Conservation (phyloP, 768 basidiomycete genomes). For the Hirschioporus abietinus region DNA sequence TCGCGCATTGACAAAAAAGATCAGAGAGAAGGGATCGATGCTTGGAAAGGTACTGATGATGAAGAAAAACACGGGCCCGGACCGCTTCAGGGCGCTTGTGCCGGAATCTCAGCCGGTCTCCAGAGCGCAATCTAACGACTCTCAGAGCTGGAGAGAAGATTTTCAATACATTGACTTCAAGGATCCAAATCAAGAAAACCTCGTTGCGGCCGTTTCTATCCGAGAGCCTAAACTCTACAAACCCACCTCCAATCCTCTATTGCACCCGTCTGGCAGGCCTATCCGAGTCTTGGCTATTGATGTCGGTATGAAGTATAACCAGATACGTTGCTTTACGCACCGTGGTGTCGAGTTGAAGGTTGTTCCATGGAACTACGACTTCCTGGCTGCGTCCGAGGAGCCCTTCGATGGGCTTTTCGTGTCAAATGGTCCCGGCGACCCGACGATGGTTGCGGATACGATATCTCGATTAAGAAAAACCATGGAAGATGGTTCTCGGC, state of each 20-base stretch:
- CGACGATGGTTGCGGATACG: constrained; percentile 73
- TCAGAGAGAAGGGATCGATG: constrained; percentile 92
- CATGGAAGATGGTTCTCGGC: constrained; percentile 68
- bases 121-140: constrained; percentile 43
- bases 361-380: constrained; percentile 96
- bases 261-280: constrained; percentile 75
- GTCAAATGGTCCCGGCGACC: constrained; percentile 98
- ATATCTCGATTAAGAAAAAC: constrained; percentile 60
- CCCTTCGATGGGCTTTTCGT: constrained; percentile 93
- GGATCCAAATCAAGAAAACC: constrained; percentile 85
- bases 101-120: constrained; percentile 37
- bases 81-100: constrained; percentile 29
- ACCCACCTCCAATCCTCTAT: constrained; percentile 46
- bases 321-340: constrained; percentile 90
- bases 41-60: constrained; percentile 79
- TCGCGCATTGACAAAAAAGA: constrained; percentile 91
- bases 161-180: constrained; percentile 78
- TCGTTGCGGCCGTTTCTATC: constrained; percentile 88
- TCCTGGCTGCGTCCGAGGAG: constrained; percentile 62
- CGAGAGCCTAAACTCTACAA: constrained; percentile 60
- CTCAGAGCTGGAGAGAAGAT: constrained; percentile 69
- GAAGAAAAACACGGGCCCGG: constrained; percentile 39
- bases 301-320: constrained; percentile 99
- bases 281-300: constrained; percentile 88
- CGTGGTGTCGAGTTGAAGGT: constrained; percentile 96